phyloP scores from a whole-genome alignment of 176 grass and related monocot species.

The Ampelocalamus luodianensis region DNA sequence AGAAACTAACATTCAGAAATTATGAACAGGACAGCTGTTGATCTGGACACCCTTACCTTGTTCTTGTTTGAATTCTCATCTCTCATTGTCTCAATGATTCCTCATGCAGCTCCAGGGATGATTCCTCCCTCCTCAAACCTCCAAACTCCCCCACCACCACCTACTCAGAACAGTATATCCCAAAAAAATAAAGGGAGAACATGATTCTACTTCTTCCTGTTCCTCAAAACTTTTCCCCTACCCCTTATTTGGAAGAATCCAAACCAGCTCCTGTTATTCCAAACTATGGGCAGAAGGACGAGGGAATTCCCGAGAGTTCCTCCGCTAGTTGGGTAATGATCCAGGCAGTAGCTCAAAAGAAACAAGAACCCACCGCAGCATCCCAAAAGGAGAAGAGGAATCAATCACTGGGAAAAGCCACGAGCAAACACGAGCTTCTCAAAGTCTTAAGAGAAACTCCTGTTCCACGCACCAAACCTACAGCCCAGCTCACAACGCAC shows the following conservation, averaged over 20 bases:
- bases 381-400: neutral
- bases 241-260: slow-evolving; percentile 31
- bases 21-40: slow-evolving; percentile 21
- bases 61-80: slow-evolving; percentile 78
- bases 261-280: neutral
- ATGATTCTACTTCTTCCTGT: slow-evolving; percentile 38
- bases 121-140: slow-evolving; percentile 35
- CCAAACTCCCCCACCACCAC: neutral
- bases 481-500: neutral
- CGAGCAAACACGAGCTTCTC: neutral
- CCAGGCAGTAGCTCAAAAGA: slow-evolving; percentile 11
- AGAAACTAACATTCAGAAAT: slow-evolving; percentile 18
- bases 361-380: slow-evolving; percentile 16
- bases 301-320: slow-evolving; percentile 6
- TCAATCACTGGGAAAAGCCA: neutral
- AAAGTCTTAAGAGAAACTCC: neutral
- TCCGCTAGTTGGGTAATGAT: neutral
- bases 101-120: slow-evolving; percentile 60
- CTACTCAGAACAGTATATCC: slow-evolving; percentile 17
- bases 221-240: neutral
- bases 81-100: slow-evolving; percentile 81
- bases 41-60: slow-evolving; percentile 59
- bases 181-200: neutral
- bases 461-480: neutral
- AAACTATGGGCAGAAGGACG: slow-evolving; percentile 8